Conservation (phyloP, 148 eudicot genomes). For the Nyssa sinensis region DNA sequence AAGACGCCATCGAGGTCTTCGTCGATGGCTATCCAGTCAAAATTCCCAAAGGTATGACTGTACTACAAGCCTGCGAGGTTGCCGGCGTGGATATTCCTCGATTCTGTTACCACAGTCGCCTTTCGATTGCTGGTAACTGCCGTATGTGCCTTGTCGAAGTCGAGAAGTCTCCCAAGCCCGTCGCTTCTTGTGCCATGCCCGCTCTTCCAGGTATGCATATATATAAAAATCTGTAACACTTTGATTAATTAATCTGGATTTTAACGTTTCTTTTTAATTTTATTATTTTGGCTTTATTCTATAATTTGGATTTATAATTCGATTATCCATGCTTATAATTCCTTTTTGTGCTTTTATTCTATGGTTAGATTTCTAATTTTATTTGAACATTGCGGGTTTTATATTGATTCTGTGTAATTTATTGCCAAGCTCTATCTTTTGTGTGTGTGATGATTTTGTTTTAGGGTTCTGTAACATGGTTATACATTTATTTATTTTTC, state of each 20-base stretch:
- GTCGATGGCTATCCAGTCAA: slow-evolving; percentile 93
- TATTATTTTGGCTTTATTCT: neutral
- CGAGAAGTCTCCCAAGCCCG: slow-evolving; percentile 97
- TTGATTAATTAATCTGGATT: too few species aligned
- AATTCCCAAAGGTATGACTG: slow-evolving; percentile 91
- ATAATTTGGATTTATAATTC: neutral
- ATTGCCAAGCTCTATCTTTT: neutral
- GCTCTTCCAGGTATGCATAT: slow-evolving; percentile 76
- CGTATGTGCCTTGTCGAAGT: slow-evolving; percentile 98
- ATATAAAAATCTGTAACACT: too few species aligned
- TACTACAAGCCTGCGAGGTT: slow-evolving; percentile 90
- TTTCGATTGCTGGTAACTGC: slow-evolving; percentile 93
- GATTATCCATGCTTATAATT: neutral
- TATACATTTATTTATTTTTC: neutral
- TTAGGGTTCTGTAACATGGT: neutral
- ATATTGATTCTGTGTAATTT: neutral
- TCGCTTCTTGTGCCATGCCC: slow-evolving; percentile 98
- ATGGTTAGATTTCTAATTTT: neutral
- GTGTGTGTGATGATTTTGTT: neutral
- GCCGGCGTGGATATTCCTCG: slow-evolving; percentile 95
- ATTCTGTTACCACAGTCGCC: slow-evolving; percentile 79
- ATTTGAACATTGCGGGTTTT: neutral
- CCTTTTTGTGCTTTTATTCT: neutral
- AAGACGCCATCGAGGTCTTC: slow-evolving; percentile 91
- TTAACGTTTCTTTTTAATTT: too few species aligned